phyloP scores from a whole-genome alignment of 805 yeast species.

The Teunomyces funiuensis region DNA sequence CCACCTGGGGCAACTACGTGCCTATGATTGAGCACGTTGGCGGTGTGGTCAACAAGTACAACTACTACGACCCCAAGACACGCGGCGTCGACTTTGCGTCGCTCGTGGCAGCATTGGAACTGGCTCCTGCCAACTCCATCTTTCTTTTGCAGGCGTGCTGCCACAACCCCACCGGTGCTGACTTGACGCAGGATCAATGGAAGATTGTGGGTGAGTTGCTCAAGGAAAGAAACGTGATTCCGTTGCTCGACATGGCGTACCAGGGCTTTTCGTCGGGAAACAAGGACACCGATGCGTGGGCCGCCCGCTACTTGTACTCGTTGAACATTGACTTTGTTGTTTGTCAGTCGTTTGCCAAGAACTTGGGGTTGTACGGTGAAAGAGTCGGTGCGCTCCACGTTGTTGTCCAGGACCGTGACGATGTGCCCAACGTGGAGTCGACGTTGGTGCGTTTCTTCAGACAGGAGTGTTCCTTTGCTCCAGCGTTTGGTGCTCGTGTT shows the following conservation, averaged over 20 bases:
- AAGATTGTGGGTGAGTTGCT: constrained; percentile 24
- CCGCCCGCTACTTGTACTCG: constrained; percentile 33
- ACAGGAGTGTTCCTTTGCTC: constrained; percentile 45
- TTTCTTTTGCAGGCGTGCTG: constrained; percentile 44
- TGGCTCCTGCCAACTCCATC: constrained; percentile 32
- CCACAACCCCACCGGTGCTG: constrained; percentile 48
- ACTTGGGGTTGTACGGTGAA: constrained; percentile 43
- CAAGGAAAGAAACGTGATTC: constrained; percentile 24
- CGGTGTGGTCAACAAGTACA: constrained; percentile 24
- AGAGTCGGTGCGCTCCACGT: constrained; percentile 41
- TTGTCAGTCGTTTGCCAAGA: constrained; percentile 42
- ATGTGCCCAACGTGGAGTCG: constrained; percentile 19
- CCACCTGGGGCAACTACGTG: constrained; percentile 41
- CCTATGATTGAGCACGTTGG: constrained; percentile 36
- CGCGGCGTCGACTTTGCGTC: constrained; percentile 31
- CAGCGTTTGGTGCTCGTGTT: constrained; percentile 47
- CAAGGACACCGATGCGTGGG: constrained; percentile 35
- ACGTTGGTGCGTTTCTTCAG: constrained; percentile 35
- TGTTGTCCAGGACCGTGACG: constrained; percentile 19
- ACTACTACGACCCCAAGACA: constrained; percentile 30
- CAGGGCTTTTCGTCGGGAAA: constrained; percentile 40
- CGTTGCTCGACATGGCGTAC: constrained; percentile 42
- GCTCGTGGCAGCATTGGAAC: constrained; percentile 23
- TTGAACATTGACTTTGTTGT: constrained; percentile 27
- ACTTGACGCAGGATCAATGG: constrained; percentile 40